Conservation (phyloP, 345 rosid genomes). For the Heritiera fomes region DNA sequence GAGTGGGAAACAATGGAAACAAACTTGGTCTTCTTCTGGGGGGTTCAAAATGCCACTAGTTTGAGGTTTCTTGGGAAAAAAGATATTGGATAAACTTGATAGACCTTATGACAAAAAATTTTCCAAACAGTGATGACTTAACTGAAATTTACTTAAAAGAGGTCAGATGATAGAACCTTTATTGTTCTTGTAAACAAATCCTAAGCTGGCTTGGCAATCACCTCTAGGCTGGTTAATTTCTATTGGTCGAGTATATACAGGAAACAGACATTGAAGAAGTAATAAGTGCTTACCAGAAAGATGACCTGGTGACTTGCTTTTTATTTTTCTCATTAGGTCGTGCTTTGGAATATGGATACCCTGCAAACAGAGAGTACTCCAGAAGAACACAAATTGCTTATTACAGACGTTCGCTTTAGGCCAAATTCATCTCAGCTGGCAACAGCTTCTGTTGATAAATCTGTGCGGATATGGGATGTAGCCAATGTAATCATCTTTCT, state of each 20-base stretch:
- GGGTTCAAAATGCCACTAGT: not conserved
- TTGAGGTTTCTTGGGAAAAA: not conserved
- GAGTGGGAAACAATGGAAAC: not conserved
- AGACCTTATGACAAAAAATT: not conserved
- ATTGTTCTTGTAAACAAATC: not conserved
- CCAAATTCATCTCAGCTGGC: conserved; percentile 68
- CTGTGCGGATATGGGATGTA: conserved; percentile 73
- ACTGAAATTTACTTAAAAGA: not conserved
- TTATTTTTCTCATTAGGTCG: conserved; percentile 40
- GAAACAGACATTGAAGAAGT: not conserved
- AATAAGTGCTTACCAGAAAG: not conserved
- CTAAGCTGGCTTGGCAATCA: not conserved
- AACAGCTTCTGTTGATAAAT: conserved; percentile 67
- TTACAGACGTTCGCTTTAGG: conserved; percentile 73
- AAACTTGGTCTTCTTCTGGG: not conserved
- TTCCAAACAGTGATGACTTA: not conserved
- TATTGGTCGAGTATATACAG: not conserved
- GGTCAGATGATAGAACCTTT: not conserved
- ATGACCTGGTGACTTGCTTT: not conserved
- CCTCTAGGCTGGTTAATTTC: not conserved
- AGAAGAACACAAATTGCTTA: conserved; percentile 57
- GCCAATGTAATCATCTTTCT: conserved; percentile 40
- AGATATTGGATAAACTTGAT: not conserved
- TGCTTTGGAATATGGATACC: conserved; percentile 70
- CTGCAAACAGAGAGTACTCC: conserved; percentile 48